Base-by-base conservation (phyloP, 208 protist genomes). In the Trypanosoma platydactyli region DNA sequence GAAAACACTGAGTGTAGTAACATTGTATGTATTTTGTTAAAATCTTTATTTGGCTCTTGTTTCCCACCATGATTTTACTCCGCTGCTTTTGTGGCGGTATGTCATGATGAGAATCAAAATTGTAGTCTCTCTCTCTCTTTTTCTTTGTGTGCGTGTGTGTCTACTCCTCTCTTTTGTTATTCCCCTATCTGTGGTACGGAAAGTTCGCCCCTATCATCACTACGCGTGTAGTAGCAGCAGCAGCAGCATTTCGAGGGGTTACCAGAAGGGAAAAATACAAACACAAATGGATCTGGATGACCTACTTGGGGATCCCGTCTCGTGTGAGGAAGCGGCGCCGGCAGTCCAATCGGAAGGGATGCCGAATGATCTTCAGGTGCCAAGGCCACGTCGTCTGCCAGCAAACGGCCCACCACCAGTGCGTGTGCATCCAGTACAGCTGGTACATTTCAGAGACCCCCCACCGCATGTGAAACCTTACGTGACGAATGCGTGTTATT, bases 401-500 rank as follows among this genome's bases (percentile, higher is more conserved):
- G 22, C 24, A n/a, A n/a, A 29, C 2, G 41, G 41, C 13, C 63
- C 63, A 15, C 29, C 40, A 30, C 63, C 63, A 13, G 20, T 40
- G 3, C 62, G 62, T n/a, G 35, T 49, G 16, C 48, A 68, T 40
- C n/a, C 38, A 12, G 51, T 68, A 24, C 13, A 38, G 38, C 20
- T 68, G 5, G 15, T 1, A 27, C 41, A 29, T 20, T 59, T 68
- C 30, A 42, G 24, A 35, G 51, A 68, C 13, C 49, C 62, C 0
- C 62, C 62, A 30, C 52, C 63, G 5, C 52, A 68, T 40, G 63
- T 68, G 40, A 55, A 57, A 38, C 30, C 50, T 22, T 68, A 68
- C 41, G 40, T 68, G 50, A 68, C 63, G 13, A 68, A 68, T 40
- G 63, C 63, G 12, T 68, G 63, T 41, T 68, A 59, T 22, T 68